Evolutionary conservation across 2,329 filamentous ascomycete species (phyloP).

Genomic region (Fusarium lyarnte): DNA sequence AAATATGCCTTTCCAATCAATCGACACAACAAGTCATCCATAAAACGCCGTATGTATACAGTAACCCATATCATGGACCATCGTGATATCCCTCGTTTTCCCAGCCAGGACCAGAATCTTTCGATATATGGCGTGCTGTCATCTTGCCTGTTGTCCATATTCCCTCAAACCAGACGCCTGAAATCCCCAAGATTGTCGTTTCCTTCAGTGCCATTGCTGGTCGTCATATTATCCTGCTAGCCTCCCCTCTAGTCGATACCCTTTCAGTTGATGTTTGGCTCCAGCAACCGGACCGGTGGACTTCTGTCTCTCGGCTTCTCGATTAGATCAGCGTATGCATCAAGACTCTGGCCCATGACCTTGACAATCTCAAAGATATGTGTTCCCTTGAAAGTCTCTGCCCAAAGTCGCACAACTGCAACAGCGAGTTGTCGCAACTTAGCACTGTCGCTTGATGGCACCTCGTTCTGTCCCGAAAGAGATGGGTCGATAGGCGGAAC

Average conservation of each 20-base stretch:
- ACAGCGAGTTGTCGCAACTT: slow-evolving; percentile 65
- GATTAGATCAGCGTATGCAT: slow-evolving; percentile 65
- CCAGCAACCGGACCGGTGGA: slow-evolving; percentile 37
- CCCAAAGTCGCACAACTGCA: slow-evolving; percentile 69
- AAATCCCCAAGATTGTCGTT: slow-evolving; percentile 3
- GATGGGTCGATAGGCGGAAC: slow-evolving; percentile 66
- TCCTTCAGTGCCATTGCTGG: background rate
- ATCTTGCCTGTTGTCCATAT: background rate
- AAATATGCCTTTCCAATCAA: background rate
- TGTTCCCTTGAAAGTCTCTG: slow-evolving; percentile 68
- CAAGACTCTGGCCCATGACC: slow-evolving; percentile 65
- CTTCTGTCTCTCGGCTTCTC: slow-evolving; percentile 64
- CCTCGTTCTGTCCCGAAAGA: slow-evolving; percentile 57
- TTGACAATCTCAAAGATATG: slow-evolving; percentile 70
- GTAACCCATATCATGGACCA: slow-evolving; percentile 16
- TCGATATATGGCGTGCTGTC: background rate
- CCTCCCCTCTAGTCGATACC: background rate
- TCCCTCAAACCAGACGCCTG: slow-evolving; percentile 14
- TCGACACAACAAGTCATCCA: background rate
- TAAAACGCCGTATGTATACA: slow-evolving; percentile 28
- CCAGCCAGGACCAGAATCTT: background rate
- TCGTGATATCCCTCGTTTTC: slow-evolving; percentile 7
- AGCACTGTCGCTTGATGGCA: slow-evolving; percentile 57
- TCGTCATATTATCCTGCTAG: background rate
- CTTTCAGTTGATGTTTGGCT: slow-evolving; percentile 33